A percentile compares a stretch with the other conserved stretches of the same genome.
phyloP scores from a whole-genome alignment of 75 land plant genomes.

The Pseudotsuga menziesii region DNA sequence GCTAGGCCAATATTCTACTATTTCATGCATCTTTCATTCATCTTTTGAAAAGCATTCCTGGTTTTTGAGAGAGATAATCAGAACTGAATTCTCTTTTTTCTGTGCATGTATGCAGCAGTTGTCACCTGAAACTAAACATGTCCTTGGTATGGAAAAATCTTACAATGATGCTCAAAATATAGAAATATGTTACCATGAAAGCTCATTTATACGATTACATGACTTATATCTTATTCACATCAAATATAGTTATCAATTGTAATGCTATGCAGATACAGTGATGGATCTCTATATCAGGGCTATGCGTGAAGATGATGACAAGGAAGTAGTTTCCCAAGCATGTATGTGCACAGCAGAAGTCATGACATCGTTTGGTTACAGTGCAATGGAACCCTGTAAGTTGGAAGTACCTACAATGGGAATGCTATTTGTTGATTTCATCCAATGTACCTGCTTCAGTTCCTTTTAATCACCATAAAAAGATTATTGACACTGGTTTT shows the following conservation, averaged over 20 bases:
- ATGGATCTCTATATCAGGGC: slow-evolving; percentile 87
- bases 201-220: background rate
- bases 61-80: background rate
- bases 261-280: slow-evolving; percentile 53
- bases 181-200: background rate
- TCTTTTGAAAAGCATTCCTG: background rate
- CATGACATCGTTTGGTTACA: slow-evolving; percentile 46
- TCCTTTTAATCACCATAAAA: background rate
- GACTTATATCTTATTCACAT: background rate
- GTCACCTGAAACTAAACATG: slow-evolving; percentile 52
- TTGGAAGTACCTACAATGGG: background rate
- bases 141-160: slow-evolving; percentile 48
- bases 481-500: background rate
- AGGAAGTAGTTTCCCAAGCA: slow-evolving; percentile 95
- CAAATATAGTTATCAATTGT: background rate
- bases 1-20: background rate
- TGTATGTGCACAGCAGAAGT: slow-evolving; percentile 71
- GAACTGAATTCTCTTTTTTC: background rate
- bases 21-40: background rate
- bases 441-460: background rate
- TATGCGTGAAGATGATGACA: slow-evolving; percentile 94
- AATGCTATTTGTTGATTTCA: background rate
- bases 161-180: background rate
- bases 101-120: slow-evolving; percentile 42
- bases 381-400: slow-evolving; percentile 73